Conservation (phyloP, 192 early-diverging fungal species). For the Lobosporangium transversale region DNA sequence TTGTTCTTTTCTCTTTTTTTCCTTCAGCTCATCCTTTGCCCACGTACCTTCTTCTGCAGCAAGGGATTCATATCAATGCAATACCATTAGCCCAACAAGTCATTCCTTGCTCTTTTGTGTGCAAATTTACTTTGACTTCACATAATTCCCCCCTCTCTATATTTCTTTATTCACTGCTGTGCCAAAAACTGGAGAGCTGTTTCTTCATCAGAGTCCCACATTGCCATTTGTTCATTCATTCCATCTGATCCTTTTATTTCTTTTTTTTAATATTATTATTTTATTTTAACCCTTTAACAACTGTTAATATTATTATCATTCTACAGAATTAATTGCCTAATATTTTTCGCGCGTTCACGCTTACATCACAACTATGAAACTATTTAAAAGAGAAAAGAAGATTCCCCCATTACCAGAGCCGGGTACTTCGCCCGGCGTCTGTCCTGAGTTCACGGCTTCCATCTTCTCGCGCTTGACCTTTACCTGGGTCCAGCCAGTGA, state of each 20-base stretch:
- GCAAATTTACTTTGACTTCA: no score
- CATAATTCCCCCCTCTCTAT: no score
- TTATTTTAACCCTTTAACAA: not conserved
- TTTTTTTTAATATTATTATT: not conserved
- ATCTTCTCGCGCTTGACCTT: constrained; percentile 68
- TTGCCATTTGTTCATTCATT: not conserved
- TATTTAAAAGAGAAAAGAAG: constrained; percentile 4
- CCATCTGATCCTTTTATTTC: not conserved
- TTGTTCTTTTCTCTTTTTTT: not conserved
- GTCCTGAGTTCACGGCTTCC: constrained; percentile 66
- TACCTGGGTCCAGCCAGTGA: constrained; percentile 69
- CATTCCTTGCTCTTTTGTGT: no score
- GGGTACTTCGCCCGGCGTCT: constrained; percentile 32
- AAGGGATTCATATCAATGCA: no score
- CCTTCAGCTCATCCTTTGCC: not conserved
- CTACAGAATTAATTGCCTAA: no score
- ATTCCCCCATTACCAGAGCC: constrained; percentile 36
- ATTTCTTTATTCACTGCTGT: no score
- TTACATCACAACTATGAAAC: constrained; percentile 10
- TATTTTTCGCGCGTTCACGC: no score
- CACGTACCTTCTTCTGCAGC: not conserved
- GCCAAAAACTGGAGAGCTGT: no score
- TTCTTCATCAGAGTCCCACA: no score
- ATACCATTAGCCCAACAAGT: no score
- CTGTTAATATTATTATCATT: not conserved